Percentiles rank a stretch among this genome's conserved stretches.
Conservation (phyloP, 1,139 yeast genomes). For the Geotrichum bryndzae region DNA sequence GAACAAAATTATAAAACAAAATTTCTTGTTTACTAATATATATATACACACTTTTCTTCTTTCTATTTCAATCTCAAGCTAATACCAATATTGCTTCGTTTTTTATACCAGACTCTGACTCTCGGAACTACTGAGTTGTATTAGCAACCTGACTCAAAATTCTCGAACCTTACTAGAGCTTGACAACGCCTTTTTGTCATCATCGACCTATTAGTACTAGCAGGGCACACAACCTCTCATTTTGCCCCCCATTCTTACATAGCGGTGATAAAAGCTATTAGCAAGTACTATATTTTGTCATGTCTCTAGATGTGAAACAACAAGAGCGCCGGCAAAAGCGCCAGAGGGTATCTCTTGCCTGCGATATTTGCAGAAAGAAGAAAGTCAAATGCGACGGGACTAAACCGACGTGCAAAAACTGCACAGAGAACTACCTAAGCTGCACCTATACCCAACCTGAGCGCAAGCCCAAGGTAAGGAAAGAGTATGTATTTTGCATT, state of each 20-base stretch:
- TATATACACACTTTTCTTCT: not conserved
- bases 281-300: not conserved
- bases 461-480: conserved; percentile 30
- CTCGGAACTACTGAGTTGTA: too few relatives aligned
- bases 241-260: not conserved
- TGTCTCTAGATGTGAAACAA: not conserved
- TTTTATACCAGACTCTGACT: too few relatives aligned
- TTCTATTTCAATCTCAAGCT: not conserved
- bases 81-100: not conserved
- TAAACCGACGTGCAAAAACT: conserved; percentile 59
- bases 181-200: too few relatives aligned
- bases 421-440: conserved; percentile 42
- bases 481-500: conserved; percentile 22
- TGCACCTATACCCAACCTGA: conserved; percentile 32
- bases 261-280: not conserved
- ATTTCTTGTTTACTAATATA: too few relatives aligned
- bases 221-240: not conserved
- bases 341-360: conserved; percentile 38
- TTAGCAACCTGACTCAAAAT: too few relatives aligned
- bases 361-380: conserved; percentile 62
- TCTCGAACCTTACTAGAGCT: too few relatives aligned
- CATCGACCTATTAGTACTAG: too few relatives aligned
- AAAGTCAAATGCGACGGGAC: conserved; percentile 71
- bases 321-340: conserved; percentile 4
- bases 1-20: not conserved